Percentiles rank a stretch among this genome's conserved stretches.
Conservation (phyloP, 2,329 filamentous ascomycete genomes). For the Coniochaeta ligniaria region DNA sequence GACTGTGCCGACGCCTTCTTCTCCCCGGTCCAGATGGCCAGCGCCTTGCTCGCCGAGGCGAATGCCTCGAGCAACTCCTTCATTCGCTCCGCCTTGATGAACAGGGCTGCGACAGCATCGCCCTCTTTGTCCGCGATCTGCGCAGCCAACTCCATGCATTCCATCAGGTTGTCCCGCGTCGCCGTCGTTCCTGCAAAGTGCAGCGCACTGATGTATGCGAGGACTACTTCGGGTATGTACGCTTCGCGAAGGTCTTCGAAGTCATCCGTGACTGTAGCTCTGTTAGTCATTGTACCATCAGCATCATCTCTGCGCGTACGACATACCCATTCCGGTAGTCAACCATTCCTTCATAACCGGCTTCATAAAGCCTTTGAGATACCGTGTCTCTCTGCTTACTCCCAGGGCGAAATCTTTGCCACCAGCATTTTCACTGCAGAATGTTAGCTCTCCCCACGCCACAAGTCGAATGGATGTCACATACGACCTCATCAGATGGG, state of each 20-base stretch:
- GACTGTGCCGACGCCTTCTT: constrained; percentile 41
- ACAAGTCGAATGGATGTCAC: constrained; percentile 14
- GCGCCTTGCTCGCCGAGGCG: constrained; percentile 68
- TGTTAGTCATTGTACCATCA: constrained; percentile 4
- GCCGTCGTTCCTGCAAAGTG: constrained; percentile 71
- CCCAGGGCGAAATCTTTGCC: constrained; percentile 35
- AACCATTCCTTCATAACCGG: constrained; percentile 57
- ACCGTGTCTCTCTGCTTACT: neutral
- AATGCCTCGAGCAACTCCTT: constrained; percentile 70
- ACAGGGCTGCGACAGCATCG: constrained; percentile 57
- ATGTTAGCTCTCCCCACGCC: constrained; percentile 10
- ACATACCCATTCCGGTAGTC: constrained; percentile 6
- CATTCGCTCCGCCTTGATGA: constrained; percentile 60
- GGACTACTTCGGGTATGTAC: constrained; percentile 79
- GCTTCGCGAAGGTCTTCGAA: constrained; percentile 60
- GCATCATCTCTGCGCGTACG: neutral
- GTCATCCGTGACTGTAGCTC: constrained; percentile 45
- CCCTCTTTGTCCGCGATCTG: constrained; percentile 65
- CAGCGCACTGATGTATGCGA: constrained; percentile 76
- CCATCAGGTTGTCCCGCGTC: constrained; percentile 68
- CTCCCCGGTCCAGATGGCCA: constrained; percentile 49
- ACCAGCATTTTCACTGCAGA: constrained; percentile 37
- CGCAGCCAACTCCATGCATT: constrained; percentile 80
- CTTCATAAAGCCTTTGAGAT: constrained; percentile 30
- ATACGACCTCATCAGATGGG: constrained; percentile 45